These are phyloP conservation scores for Cicer yamashitae DNA, from an alignment of 306 rosid genomes.

Conservation along the genomic window DNA sequence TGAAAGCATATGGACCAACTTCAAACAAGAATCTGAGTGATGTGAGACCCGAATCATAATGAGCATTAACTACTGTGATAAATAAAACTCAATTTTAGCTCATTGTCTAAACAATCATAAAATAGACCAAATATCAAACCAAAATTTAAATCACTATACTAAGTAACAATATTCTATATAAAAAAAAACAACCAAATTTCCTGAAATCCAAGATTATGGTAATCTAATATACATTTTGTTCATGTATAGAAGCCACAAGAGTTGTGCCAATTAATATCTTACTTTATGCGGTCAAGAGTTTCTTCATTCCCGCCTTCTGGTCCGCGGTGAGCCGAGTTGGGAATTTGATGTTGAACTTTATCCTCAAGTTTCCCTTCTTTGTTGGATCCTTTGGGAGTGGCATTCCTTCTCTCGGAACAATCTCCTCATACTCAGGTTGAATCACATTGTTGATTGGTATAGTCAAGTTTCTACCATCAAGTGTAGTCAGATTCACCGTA, in stretches of 20 bases:
- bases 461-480: conserved; percentile 59
- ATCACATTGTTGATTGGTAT: conserved; percentile 55
- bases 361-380: conserved; percentile 60
- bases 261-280: conserved; percentile 5
- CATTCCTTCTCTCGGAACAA: conserved; percentile 63
- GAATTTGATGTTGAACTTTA: conserved; percentile 63
- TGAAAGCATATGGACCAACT: not conserved
- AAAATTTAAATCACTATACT: conserved; percentile 39
- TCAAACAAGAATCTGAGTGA: not conserved
- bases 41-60: not conserved
- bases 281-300: conserved; percentile 51
- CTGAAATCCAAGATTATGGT: conserved; percentile 24
- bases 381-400: conserved; percentile 62
- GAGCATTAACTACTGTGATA: not conserved
- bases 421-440: conserved; percentile 59
- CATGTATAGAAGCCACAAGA: conserved; percentile 5
- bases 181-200: conserved; percentile 15
- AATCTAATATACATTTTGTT: conserved; percentile 36
- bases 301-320: conserved; percentile 68
- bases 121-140: not conserved
- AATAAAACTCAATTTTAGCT: not conserved
- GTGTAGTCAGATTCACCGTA: conserved; percentile 54
- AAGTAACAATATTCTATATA: conserved; percentile 11
- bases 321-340: conserved; percentile 58
- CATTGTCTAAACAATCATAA: conserved; percentile 30